phyloP scores from a whole-genome alignment of 495 filamentous ascomycete genomes.

The Stereocaulon alpinum region DNA sequence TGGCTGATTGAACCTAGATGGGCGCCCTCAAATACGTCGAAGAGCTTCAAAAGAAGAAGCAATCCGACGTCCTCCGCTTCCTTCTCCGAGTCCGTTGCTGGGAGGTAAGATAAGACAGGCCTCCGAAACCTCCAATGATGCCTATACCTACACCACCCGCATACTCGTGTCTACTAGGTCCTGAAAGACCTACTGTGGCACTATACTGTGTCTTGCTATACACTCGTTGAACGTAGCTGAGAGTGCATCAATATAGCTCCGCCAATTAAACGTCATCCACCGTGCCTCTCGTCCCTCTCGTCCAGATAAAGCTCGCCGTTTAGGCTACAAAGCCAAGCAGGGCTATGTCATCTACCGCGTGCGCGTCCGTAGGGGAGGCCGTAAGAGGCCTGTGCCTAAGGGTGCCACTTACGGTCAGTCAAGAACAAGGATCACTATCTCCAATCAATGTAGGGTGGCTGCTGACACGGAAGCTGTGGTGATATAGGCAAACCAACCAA shows the following conservation, averaged over 20 bases:
- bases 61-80: conserved; percentile 98
- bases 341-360: conserved; percentile 99
- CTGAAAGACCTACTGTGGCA: conserved; percentile 19
- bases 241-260: conserved; percentile 99
- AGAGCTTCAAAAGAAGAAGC: conserved; percentile 99
- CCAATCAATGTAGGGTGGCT: not conserved
- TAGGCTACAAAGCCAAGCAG: conserved; percentile 99
- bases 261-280: conserved; percentile 98
- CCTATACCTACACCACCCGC: not conserved
- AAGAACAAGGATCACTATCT: not conserved
- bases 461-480: conserved; percentile 15
- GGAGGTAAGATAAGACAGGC: conserved; percentile 72
- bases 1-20: conserved; percentile 45
- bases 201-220: conserved; percentile 64
- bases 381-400: conserved; percentile 92
- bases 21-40: conserved; percentile 98
- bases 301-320: conserved; percentile 98
- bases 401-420: conserved; percentile 92
- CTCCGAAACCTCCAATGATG: conserved; percentile 30
- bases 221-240: conserved; percentile 99
- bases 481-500: conserved; percentile 92
- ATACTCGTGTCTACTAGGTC: conserved; percentile 5
- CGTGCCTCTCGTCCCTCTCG: conserved; percentile 95
- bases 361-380: conserved; percentile 92
- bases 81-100: conserved; percentile 99